A percentile compares a stretch with the other conserved stretches of the same genome.
Conservation (phyloP, 441 rosid genomes). For the Bocquillonia castaneifolia region DNA sequence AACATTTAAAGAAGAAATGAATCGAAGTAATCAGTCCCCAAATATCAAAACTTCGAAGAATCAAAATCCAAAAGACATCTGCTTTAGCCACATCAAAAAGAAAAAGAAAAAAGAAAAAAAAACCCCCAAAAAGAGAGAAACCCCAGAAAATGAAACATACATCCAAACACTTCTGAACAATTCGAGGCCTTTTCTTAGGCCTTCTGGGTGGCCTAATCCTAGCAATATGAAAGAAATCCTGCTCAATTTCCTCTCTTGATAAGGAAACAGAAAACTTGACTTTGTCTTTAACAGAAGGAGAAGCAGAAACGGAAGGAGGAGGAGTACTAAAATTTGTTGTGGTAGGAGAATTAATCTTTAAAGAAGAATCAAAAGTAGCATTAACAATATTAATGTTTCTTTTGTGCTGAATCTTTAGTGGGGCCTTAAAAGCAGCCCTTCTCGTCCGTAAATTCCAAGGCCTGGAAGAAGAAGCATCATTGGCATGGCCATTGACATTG, state of each 20-base stretch:
- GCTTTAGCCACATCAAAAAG: constrained; percentile 9
- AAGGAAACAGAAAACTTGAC: constrained; percentile 43
- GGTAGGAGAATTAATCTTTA: constrained; percentile 5
- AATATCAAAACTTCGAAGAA: background rate
- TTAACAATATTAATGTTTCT: constrained; percentile 1
- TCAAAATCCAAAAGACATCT: background rate
- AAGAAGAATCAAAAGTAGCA: background rate
- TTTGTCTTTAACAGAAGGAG: constrained; percentile 26
- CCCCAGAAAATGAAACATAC: no score
- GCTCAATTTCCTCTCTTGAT: constrained; percentile 46
- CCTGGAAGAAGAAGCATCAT: constrained; percentile 22
- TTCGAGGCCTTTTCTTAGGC: constrained; percentile 59
- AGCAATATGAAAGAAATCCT: constrained; percentile 48
- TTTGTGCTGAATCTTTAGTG: constrained; percentile 23
- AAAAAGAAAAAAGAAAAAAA: background rate
- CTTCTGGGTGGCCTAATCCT: constrained; percentile 50
- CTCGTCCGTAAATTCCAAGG: constrained; percentile 69
- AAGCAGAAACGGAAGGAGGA: no score
- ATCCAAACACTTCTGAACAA: constrained; percentile 57
- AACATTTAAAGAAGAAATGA: background rate
- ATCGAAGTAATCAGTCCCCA: background rate
- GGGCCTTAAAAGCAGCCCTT: constrained; percentile 49
- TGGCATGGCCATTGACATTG: background rate
- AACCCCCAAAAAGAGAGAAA: background rate
- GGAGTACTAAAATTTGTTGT: background rate